Evolutionary conservation across 2,329 filamentous ascomycete species (phyloP).

Genomic region (Pyricularia sp.): DNA sequence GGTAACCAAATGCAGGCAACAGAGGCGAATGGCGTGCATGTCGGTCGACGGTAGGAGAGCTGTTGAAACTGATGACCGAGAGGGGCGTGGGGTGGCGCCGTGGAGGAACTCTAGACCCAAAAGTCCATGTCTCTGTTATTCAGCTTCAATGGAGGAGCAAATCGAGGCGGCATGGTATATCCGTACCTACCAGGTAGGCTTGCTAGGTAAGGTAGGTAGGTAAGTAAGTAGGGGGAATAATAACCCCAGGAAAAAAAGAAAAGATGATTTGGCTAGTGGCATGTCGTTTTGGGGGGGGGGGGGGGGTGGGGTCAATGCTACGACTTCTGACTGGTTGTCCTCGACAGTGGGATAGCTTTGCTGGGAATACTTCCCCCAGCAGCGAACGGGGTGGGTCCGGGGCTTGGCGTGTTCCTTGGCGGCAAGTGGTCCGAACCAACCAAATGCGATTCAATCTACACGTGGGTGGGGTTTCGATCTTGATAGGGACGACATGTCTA

Average conservation of each 20-base stretch:
- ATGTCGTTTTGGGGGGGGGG: not conserved
- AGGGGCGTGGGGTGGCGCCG: too few relatives aligned
- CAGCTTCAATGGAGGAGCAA: not conserved
- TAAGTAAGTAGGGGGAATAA: too few relatives aligned
- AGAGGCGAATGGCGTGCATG: not conserved
- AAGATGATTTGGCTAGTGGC: not conserved
- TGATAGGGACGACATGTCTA: not conserved
- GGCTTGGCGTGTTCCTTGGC: not conserved
- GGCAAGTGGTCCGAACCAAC: not conserved
- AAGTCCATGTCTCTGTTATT: not conserved
- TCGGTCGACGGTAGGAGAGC: not conserved
- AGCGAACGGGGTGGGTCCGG: not conserved
- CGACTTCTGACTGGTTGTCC: too few relatives aligned
- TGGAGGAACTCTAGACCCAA: too few relatives aligned
- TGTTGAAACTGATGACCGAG: too few relatives aligned
- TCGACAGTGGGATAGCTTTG: not conserved
- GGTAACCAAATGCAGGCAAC: not conserved
- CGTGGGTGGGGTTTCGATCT: not conserved
- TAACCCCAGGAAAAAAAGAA: too few relatives aligned
- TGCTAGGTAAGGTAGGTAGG: too few relatives aligned
- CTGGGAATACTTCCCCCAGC: not conserved
- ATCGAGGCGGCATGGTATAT: too few relatives aligned
- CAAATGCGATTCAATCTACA: not conserved
- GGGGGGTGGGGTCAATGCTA: not conserved
- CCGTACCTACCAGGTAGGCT: too few relatives aligned